Percentiles rank a stretch among this genome's conserved stretches.
phyloP scores from a whole-genome alignment of 495 filamentous ascomycete genomes.

The Pyronema omphalodes region DNA sequence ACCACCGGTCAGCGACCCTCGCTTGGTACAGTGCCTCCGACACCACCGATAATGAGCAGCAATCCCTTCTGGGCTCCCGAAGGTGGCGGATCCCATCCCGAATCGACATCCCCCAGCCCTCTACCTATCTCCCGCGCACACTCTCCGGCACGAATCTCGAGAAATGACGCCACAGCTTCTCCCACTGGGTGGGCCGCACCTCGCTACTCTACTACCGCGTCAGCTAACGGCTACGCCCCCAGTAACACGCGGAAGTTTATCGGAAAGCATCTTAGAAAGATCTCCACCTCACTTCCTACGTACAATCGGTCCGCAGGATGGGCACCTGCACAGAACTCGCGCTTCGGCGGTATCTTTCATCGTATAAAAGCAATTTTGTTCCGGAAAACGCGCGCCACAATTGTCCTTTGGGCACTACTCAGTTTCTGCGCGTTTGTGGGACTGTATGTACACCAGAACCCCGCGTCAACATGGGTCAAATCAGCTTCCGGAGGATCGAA shows the following conservation, averaged over 20 bases:
- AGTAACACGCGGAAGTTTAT: slow-evolving; percentile 17
- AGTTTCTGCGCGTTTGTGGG: slow-evolving; percentile 13
- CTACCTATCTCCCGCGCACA: slow-evolving; percentile 18
- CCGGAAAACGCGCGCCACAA: slow-evolving; percentile 8
- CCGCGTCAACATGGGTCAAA: slow-evolving; percentile 17
- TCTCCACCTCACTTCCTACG: slow-evolving; percentile 23
- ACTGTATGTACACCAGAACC: slow-evolving; percentile 19
- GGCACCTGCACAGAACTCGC: slow-evolving; percentile 6
- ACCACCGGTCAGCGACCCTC: slow-evolving; percentile 8
- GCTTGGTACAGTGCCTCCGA: slow-evolving; percentile 20
- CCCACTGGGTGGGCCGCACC: slow-evolving; percentile 3
- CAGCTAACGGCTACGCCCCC: slow-evolving; percentile 16
- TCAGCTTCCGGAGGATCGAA: slow-evolving; percentile 69
- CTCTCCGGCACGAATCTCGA: slow-evolving; percentile 8
- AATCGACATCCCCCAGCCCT: slow-evolving; percentile 15
- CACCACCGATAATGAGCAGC: slow-evolving; percentile 14
- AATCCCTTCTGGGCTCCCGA: slow-evolving; percentile 11
- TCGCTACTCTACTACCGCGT: not conserved
- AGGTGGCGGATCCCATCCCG: slow-evolving; percentile 5
- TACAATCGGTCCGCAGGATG: slow-evolving; percentile 13
- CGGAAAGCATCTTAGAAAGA: slow-evolving; percentile 22
- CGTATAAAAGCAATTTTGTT: slow-evolving; percentile 1
- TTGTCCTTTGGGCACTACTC: slow-evolving; percentile 10
- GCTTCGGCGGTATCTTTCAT: not conserved
- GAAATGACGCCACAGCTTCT: not conserved